Evolutionary conservation across 2,329 filamentous ascomycete genomes (phyloP).

Genomic region (Cladophialophora psammophila): DNA sequence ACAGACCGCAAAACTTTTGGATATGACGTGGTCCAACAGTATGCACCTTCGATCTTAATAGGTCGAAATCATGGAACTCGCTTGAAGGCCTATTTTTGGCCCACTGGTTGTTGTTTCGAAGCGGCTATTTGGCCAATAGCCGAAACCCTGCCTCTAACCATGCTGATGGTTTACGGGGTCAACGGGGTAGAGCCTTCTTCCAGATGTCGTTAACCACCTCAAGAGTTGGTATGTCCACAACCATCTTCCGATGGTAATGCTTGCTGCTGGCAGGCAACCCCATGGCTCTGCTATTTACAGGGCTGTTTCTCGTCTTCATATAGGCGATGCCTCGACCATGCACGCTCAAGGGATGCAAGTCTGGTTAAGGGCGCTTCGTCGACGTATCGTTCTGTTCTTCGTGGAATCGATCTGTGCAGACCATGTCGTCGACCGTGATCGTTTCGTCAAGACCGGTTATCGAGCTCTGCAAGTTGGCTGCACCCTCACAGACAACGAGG

Average conservation of each 20-base stretch:
- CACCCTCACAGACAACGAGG: background rate
- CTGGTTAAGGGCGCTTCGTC: conserved; percentile 7
- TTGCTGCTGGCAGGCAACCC: background rate
- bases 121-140: conserved; percentile 20
- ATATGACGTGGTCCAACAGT: conserved; percentile 3
- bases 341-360: background rate
- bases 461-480: background rate
- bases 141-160: background rate
- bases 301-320: background rate
- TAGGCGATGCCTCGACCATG: background rate
- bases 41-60: background rate
- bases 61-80: background rate
- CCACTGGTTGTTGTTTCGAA: conserved; percentile 5
- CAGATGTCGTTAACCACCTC: background rate
- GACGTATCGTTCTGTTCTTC: conserved; percentile 9
- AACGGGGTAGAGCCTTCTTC: conserved; percentile 9
- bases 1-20: background rate
- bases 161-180: background rate
- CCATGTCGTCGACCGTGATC: background rate
- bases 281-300: background rate
- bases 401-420: background rate
- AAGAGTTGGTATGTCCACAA: background rate
- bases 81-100: conserved; percentile 18
- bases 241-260: background rate
- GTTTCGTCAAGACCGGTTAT: background rate